Evolutionary conservation across 805 yeast species (phyloP).

Genomic region (Maudiozyma turicensis): DNA sequence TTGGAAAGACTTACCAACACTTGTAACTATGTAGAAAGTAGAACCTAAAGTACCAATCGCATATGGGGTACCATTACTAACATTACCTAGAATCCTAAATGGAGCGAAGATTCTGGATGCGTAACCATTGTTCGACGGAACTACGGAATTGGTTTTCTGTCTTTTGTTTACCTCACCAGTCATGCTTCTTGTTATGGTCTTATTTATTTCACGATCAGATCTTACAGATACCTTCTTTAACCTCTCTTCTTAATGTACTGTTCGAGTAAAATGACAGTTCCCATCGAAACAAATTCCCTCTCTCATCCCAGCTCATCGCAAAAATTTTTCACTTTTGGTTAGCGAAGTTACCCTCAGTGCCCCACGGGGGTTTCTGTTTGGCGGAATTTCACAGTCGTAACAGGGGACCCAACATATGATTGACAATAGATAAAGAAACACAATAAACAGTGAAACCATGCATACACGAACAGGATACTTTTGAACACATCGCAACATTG

Average conservation of each 20-base stretch:
- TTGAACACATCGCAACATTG: too few relatives aligned
- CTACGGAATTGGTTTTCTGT: conserved; percentile 10
- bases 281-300: neutral
- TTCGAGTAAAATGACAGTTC: neutral
- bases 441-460: too few relatives aligned
- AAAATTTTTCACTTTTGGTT: conserved; percentile 1
- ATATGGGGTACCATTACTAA: conserved; percentile 78
- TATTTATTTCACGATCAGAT: neutral
- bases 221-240: neutral
- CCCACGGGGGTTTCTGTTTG: neutral
- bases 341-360: neutral
- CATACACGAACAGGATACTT: too few relatives aligned
- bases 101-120: conserved; percentile 70
- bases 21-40: conserved; percentile 77
- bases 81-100: conserved; percentile 81
- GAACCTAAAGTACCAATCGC: conserved; percentile 84
- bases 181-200: neutral
- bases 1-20: conserved; percentile 84
- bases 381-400: too few relatives aligned
- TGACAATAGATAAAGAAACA: too few relatives aligned
- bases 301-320: conserved; percentile 5
- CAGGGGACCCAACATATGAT: too few relatives aligned
- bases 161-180: conserved; percentile 7
- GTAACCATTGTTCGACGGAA: neutral
- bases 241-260: neutral